These are phyloP conservation scores for Colletotrichum somersetense DNA, from an alignment of 2,329 filamentous ascomycete genomes.

Conservation along the genomic window DNA sequence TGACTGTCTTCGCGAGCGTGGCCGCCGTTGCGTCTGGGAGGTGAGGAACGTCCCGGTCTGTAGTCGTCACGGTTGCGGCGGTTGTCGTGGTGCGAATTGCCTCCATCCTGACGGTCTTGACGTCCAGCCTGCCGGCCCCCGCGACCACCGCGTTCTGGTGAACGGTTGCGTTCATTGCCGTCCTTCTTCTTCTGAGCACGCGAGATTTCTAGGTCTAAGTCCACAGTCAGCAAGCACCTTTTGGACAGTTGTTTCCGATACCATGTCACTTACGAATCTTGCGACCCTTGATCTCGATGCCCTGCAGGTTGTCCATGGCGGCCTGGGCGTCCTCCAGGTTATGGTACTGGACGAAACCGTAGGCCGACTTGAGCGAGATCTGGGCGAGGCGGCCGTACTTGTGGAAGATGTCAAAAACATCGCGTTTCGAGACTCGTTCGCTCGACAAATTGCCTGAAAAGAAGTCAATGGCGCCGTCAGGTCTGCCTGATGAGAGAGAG, in stretches of 20 bases:
- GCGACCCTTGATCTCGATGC: constrained; percentile 84
- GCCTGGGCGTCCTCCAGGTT: constrained; percentile 78
- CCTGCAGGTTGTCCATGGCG: constrained; percentile 84
- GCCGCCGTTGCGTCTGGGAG: constrained; percentile 67
- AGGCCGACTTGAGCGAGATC: constrained; percentile 95
- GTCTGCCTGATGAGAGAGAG: constrained; percentile 46
- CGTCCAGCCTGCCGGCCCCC: constrained; percentile 57
- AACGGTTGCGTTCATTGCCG: constrained; percentile 66
- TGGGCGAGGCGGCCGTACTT: constrained; percentile 89
- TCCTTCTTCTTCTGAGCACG: constrained; percentile 86
- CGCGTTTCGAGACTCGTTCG: constrained; percentile 92
- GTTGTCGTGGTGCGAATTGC: constrained; percentile 55
- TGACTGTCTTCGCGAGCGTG: constrained; percentile 74
- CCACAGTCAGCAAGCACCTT: constrained; percentile 4
- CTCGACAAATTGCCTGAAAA: constrained; percentile 86
- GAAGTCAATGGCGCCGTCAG: constrained; percentile 33
- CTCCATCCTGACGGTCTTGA: constrained; percentile 63
- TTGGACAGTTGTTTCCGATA: constrained; percentile 1
- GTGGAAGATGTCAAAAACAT: constrained; percentile 93
- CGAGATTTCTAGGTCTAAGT: constrained; percentile 86
- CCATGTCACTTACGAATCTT: constrained; percentile 83
- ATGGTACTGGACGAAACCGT: constrained; percentile 96
- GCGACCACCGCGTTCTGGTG: constrained; percentile 68
- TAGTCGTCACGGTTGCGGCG: constrained; percentile 72
- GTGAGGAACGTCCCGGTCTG: constrained; percentile 70